These are phyloP conservation scores for Botrytis aclada DNA, from an alignment of 2,329 filamentous ascomycete species.

Conservation along the genomic window DNA sequence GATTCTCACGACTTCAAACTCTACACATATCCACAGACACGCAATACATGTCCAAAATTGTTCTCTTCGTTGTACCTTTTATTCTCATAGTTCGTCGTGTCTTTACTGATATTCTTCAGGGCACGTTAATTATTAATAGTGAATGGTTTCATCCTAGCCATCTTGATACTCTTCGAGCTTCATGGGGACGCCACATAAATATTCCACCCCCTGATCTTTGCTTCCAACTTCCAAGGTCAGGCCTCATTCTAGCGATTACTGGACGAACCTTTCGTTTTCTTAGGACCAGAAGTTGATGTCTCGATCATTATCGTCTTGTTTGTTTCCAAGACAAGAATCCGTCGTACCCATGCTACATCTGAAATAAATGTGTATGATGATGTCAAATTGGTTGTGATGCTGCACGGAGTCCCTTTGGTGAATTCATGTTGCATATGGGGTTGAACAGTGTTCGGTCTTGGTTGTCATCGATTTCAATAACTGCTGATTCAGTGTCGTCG, in stretches of 20 bases:
- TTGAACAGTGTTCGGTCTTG: neutral
- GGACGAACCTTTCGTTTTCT: slow-evolving; percentile 9
- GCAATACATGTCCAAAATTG: neutral
- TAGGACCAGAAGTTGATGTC: neutral
- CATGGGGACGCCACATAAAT: slow-evolving; percentile 3
- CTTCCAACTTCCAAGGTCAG: neutral
- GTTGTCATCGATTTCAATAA: neutral
- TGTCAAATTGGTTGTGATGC: neutral
- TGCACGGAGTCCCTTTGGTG: neutral
- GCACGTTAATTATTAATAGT: neutral
- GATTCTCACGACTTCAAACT: neutral
- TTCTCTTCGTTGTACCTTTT: neutral
- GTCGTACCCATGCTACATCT: neutral
- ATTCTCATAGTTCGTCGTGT: neutral
- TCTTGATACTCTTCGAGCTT: slow-evolving; percentile 18
- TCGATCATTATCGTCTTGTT: neutral
- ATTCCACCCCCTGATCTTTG: neutral
- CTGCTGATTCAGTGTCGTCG: neutral
- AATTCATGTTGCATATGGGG: neutral
- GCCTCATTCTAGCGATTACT: neutral
- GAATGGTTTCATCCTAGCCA: slow-evolving; percentile 11
- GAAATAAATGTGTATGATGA: neutral
- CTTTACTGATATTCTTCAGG: neutral
- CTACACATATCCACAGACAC: neutral
- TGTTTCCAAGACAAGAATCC: neutral